These are phyloP conservation scores for Cladosporium sp. DNA, from an alignment of 2,329 filamentous ascomycete genomes.

Conservation along the genomic window DNA sequence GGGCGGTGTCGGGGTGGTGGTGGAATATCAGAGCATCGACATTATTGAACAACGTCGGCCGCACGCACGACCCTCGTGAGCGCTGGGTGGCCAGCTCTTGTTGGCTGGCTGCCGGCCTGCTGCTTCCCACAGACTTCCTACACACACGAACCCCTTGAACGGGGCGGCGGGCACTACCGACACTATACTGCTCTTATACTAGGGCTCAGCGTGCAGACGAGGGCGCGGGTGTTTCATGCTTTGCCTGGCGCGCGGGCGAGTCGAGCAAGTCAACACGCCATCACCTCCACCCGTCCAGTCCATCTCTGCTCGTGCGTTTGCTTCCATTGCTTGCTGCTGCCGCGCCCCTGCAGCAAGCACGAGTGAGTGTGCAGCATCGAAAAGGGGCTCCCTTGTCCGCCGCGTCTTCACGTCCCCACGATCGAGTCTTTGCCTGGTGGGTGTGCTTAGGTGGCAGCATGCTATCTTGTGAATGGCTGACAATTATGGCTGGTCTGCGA, in stretches of 20 bases:
- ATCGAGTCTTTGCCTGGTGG: neutral
- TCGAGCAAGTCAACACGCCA: neutral
- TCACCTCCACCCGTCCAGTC: neutral
- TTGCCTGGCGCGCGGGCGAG: neutral
- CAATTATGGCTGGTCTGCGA: neutral
- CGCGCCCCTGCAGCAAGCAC: neutral
- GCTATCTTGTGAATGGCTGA: neutral
- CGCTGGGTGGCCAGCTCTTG: neutral
- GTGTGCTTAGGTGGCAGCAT: neutral
- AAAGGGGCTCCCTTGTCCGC: constrained; percentile 2
- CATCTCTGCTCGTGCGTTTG: constrained; percentile 1
- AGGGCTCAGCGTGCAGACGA: neutral
- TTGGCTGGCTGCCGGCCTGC: constrained; percentile 1
- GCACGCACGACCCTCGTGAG: constrained; percentile 1
- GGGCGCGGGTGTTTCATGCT: constrained; percentile 2
- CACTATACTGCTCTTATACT: neutral
- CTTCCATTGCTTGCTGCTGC: no score
- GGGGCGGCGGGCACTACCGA: neutral
- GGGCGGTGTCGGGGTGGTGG: constrained; percentile 15
- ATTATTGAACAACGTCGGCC: constrained; percentile 9
- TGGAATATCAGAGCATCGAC: constrained; percentile 15
- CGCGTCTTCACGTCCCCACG: constrained; percentile 9
- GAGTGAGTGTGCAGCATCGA: neutral
- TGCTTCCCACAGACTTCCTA: no score
- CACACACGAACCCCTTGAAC: constrained; percentile 1